Evolutionary conservation across 805 yeast species (phyloP), one percentile per base, ranked within the genome.

Genomic region (Peterozyma toletana): DNA sequence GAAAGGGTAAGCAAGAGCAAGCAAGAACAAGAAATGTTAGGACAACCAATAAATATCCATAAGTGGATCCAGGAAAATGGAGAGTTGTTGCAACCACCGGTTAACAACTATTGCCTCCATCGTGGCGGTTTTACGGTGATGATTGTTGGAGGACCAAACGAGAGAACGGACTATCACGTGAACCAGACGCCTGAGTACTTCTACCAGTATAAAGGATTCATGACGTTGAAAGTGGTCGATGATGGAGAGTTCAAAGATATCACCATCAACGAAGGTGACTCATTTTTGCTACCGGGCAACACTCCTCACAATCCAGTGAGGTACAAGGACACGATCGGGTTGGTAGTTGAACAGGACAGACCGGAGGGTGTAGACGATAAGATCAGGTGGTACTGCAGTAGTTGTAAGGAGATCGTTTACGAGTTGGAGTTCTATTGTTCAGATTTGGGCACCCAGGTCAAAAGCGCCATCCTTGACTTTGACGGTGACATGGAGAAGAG

Each of bases 141-240:
- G 96, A 80, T 89, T 41, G 95, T 90, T 1, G 97, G 97, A 13
- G 97, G 97, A 0, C 97, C 97, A 3, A 90, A 90, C 59, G 95
- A 83, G 55, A 71, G 97, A 46, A 89, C 96, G 0, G 97, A 90
- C 59, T 90, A 87, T 59, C 97, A 90, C 57, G 77, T 90, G 40
- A 90, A 90, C 57, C 95, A 87, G 54, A 90, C 97, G 0, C 96
- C 97, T 0, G 97, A 90, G 56, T 90, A 88, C 77, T 90, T 90
- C 60, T 80, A 83, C 63, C 91, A 85, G 71, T 77, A 83, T 59
- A 86, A 86, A 61, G 97, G 97, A 2, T 68, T 71, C 21, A 89
- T 90, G 96, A 74, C 85, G 16, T 69, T 90, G 49, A 80, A 78
- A 49, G 95, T 90, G 1, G 96, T 89, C 2, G 88, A 83, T 47